A percentile compares a stretch with the other conserved stretches of the same genome.
These are phyloP conservation scores for Erodium trifolium DNA, from an alignment of 441 rosid species.

Conservation along the genomic window DNA sequence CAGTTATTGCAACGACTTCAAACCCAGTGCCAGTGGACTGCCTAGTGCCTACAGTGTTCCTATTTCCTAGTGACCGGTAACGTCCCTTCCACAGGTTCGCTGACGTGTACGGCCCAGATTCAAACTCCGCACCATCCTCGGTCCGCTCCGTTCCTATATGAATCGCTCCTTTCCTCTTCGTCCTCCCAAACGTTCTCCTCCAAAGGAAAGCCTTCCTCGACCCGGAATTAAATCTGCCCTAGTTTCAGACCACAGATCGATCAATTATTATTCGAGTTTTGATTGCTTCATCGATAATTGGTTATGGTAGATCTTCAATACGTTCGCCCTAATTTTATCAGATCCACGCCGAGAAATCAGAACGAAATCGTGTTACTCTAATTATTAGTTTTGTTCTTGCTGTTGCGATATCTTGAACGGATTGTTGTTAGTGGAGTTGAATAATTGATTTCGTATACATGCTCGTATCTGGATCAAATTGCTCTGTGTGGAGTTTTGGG, in stretches of 20 bases:
- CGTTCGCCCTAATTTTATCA: background rate
- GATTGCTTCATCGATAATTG: too few relatives aligned
- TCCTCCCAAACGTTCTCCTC: background rate
- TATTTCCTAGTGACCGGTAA: background rate
- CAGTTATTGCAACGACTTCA: too few relatives aligned
- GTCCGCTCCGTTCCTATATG: conserved; percentile 28
- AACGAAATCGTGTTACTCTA: too few relatives aligned
- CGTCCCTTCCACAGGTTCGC: conserved; percentile 11
- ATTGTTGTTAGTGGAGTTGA: conserved; percentile 6
- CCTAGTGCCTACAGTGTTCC: background rate
- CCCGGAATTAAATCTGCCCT: background rate
- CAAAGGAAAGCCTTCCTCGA: background rate
- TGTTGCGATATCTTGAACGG: conserved; percentile 3
- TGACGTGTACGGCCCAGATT: conserved; percentile 86
- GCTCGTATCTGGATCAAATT: conserved; percentile 28
- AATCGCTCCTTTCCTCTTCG: background rate
- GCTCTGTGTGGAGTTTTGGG: conserved; percentile 11
- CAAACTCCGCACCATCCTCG: conserved; percentile 14
- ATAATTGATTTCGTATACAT: conserved; percentile 10
- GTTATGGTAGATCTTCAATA: too few relatives aligned
- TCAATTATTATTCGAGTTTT: background rate
- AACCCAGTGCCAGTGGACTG: too few relatives aligned
- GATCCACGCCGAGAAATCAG: background rate
- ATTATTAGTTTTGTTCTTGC: background rate
- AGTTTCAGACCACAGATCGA: background rate